Base-by-base conservation (phyloP, 352 stramenopile genomes). In the Phytophthora sp. region DNA sequence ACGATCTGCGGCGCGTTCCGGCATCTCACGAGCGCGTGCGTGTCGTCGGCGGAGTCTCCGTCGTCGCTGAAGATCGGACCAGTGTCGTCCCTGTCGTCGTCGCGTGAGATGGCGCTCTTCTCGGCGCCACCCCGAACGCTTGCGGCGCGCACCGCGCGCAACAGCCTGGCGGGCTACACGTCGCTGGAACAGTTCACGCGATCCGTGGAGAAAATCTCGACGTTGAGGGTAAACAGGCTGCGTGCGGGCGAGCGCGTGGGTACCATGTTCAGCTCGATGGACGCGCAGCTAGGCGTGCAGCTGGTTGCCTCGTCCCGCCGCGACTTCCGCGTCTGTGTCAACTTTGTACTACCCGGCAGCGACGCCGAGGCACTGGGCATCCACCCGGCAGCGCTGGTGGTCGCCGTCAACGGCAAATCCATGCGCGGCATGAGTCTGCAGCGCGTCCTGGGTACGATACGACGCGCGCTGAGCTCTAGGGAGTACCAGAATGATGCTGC, bases 301-400 rank as follows among this genome's bases (percentile, higher is more conserved):
- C 69, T 93, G 4, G 74, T 83, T 39, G 67, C 78, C 27, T 93
- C 84, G 12, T 77, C 70, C 11, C 77, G 80, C 6, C 70, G 74
- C 6, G 84, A 90, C 63, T 93, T 82, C 69, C 78, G 82, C 36
- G 80, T 73, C 24, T 83, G 79, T 41, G 82, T 91, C 20, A 88
- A 90, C 45, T 88, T 86, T 58, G 84, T 94, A 0, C 59, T 80
- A 4, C 74, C 77, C 1, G 79, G 71, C 0, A 88, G 74, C 16
- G 60, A 76, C 15, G 86, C 86, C 0, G 79, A 89, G 27, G 47
- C 58, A n/a, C 47, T 80, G 1, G 79, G 76, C 3, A 75, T 94
- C 21, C 70, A 79, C 21, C 69, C 73, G 4, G 86, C 70, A 20
- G 81, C 86, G 3, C 57, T 93, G 9, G 73, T 94, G 26, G 71